A percentile compares a stretch with the other conserved stretches of the same genome.
These are phyloP conservation scores for Rhypophila decipiens DNA, from an alignment of 495 filamentous ascomycete species.

Conservation along the genomic window DNA sequence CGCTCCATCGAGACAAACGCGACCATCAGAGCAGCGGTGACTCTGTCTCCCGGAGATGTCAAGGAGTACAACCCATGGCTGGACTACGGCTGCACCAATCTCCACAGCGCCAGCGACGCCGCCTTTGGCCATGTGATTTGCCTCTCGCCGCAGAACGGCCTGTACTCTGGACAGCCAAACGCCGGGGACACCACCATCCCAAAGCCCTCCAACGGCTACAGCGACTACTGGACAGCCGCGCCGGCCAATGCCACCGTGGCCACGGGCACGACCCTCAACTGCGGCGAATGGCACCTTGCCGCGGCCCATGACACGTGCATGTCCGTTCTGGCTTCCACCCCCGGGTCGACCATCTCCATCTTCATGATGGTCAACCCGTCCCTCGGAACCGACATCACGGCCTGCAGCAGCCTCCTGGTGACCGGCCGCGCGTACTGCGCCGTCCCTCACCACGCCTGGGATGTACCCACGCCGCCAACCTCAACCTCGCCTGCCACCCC, in stretches of 20 bases:
- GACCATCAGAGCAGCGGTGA: not conserved
- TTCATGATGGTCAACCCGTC: slow-evolving; percentile 39
- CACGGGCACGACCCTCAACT: slow-evolving; percentile 1
- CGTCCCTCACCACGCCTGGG: too few relatives aligned
- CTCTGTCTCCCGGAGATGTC: not conserved
- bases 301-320: slow-evolving; percentile 44
- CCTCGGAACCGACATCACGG: too few relatives aligned
- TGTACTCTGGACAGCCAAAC: not conserved
- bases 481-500: too few relatives aligned
- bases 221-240: not conserved
- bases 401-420: too few relatives aligned
- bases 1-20: not conserved
- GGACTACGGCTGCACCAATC: not conserved
- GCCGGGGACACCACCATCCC: not conserved
- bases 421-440: too few relatives aligned
- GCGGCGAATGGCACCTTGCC: slow-evolving; percentile 5
- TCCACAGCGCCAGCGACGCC: not conserved
- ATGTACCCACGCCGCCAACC: too few relatives aligned
- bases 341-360: slow-evolving; percentile 49
- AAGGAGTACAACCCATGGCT: slow-evolving; percentile 3
- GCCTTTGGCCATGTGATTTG: not conserved
- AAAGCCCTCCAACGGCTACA: not conserved
- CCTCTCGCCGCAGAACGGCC: not conserved
- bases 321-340: slow-evolving; percentile 52
- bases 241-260: not conserved